Percentiles rank a stretch among this genome's conserved stretches.
phyloP scores from a whole-genome alignment of 176 grass and related monocot species.

The Oryza coarctata region DNA sequence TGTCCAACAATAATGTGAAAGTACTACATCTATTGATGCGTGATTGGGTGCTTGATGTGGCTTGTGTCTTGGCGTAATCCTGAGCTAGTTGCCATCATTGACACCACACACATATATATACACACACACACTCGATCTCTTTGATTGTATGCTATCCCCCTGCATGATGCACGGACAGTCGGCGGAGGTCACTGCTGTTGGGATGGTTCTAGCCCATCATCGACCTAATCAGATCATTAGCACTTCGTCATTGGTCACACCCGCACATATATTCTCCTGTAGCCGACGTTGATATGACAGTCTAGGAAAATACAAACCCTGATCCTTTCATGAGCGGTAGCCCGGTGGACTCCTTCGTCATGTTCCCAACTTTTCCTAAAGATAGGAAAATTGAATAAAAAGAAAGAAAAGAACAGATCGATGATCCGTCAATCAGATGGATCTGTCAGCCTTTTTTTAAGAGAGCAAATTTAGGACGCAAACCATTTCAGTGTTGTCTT shows the following conservation, averaged over 20 bases:
- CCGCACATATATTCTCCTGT: constrained; percentile 21
- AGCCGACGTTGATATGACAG: constrained; percentile 30
- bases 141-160: constrained; percentile 1
- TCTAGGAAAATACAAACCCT: constrained; percentile 24
- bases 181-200: constrained; percentile 16
- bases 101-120: background rate
- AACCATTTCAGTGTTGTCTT: constrained; percentile 30
- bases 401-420: background rate
- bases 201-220: constrained; percentile 31
- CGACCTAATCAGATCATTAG: constrained; percentile 21
- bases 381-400: background rate
- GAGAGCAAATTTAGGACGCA: background rate
- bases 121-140: background rate
- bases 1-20: constrained; percentile 32
- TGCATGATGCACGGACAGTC: background rate
- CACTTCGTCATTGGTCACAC: background rate
- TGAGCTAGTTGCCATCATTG: background rate
- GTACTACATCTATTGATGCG: constrained; percentile 7
- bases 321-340: constrained; percentile 40
- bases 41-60: constrained; percentile 23
- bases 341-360: background rate
- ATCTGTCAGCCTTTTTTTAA: background rate
- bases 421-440: background rate
- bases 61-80: background rate
- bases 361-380: background rate